Percentiles rank a stretch among this genome's conserved stretches.
Conservation (phyloP, 345 rosid genomes). For the Populus ilicifolia region DNA sequence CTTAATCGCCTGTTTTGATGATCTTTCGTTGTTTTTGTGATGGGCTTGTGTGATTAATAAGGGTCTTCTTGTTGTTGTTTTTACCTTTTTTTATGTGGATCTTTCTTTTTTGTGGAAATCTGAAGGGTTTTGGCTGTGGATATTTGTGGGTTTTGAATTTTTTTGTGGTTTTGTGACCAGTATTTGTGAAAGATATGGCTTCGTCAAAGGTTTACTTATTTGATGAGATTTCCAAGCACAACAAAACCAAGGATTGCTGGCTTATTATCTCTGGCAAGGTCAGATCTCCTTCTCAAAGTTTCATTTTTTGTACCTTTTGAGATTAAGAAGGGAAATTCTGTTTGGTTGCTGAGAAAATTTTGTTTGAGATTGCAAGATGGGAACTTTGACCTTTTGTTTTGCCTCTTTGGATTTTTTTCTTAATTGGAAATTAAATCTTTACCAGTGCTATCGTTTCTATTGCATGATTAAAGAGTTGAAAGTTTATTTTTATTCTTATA, state of each 20-base stretch:
- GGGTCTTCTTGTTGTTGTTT: neutral
- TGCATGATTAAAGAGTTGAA: neutral
- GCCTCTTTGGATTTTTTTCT: neutral
- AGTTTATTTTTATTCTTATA: neutral
- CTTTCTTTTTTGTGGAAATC: neutral
- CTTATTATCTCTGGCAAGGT: slow-evolving; percentile 87
- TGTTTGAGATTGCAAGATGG: neutral
- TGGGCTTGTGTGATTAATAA: neutral
- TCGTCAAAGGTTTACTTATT: slow-evolving; percentile 53
- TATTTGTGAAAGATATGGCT: slow-evolving; percentile 46
- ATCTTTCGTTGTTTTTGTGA: neutral
- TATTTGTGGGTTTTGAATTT: neutral
- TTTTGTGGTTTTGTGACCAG: slow-evolving; percentile 26
- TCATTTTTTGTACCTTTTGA: neutral
- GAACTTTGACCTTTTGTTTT: neutral
- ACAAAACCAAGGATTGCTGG: slow-evolving; percentile 89
- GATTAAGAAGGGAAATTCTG: neutral
- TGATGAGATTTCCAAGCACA: slow-evolving; percentile 78
- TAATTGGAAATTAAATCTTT: neutral
- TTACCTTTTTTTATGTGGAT: neutral
- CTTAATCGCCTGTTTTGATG: neutral
- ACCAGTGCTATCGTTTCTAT: neutral
- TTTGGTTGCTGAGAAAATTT: slow-evolving; percentile 9
- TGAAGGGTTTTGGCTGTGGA: neutral
- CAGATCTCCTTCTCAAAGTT: slow-evolving; percentile 27